phyloP scores from a whole-genome alignment of 2,329 filamentous ascomycete species.

The Ophiocordyceps camponoti-floridani region DNA sequence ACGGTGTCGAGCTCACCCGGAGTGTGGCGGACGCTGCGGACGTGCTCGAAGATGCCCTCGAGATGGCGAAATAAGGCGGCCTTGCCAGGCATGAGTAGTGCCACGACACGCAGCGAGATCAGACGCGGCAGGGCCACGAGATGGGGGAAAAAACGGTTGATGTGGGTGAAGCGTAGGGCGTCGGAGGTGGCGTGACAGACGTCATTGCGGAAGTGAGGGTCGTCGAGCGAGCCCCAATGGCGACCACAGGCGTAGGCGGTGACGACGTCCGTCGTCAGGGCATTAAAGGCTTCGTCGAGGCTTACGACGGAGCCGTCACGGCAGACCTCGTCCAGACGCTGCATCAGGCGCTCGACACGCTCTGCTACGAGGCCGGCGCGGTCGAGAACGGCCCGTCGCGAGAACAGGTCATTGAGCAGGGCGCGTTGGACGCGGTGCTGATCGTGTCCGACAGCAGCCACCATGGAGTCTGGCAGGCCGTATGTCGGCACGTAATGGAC shows the following conservation, averaged over 20 bases:
- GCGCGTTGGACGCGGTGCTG: background rate
- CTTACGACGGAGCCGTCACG: background rate
- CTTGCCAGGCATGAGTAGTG: background rate
- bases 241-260: background rate
- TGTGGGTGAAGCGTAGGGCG: background rate
- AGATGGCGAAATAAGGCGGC: background rate
- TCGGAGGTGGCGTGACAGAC: background rate
- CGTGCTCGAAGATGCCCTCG: background rate
- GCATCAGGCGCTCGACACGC: background rate
- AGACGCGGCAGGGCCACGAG: background rate
- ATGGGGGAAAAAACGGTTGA: background rate
- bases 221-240: background rate
- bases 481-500: background rate
- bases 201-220: background rate
- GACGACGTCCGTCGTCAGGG: background rate
- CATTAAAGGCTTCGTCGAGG: background rate
- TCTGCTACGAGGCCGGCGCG: background rate
- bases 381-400: background rate
- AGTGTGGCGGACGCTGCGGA: background rate
- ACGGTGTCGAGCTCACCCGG: background rate
- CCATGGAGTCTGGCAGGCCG: background rate
- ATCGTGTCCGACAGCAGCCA: background rate
- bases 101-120: background rate
- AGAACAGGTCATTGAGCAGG: background rate
- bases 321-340: background rate